Evolutionary conservation across 2,329 filamentous ascomycete genomes (phyloP).

Genomic region (Fusarium irregulare): DNA sequence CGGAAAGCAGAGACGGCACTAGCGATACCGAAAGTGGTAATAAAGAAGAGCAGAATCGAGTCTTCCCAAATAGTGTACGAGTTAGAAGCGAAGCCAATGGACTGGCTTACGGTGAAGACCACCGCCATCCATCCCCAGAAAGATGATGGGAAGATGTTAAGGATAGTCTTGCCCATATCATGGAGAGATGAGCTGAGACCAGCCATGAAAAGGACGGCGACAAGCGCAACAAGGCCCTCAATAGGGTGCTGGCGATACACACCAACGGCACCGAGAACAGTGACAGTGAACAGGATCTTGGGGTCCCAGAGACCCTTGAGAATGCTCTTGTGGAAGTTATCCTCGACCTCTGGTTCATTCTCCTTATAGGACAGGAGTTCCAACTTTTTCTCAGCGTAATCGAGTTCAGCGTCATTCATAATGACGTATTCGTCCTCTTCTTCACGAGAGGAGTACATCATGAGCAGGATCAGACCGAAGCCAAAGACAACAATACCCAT

Average conservation of each 20-base stretch:
- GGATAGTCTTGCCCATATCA: constrained; percentile 57
- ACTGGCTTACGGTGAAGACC: constrained; percentile 85
- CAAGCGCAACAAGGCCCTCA: constrained; percentile 55
- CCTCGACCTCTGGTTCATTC: constrained; percentile 56
- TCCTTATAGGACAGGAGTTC: constrained; percentile 59
- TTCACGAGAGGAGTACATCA: constrained; percentile 76
- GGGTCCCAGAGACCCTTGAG: constrained; percentile 53
- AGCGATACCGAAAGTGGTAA: constrained; percentile 86
- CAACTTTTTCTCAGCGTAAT: constrained; percentile 68
- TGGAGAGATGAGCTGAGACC: constrained; percentile 60
- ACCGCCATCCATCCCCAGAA: constrained; percentile 91
- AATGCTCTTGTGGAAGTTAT: constrained; percentile 49
- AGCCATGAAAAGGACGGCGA: constrained; percentile 50
- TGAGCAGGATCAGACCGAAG: constrained; percentile 73
- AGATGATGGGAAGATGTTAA: constrained; percentile 73
- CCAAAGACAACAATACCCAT: constrained; percentile 79
- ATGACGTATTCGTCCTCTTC: constrained; percentile 66
- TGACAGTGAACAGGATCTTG: constrained; percentile 50
- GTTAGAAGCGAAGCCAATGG: constrained; percentile 95
- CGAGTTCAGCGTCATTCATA: constrained; percentile 67
- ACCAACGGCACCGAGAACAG: constrained; percentile 45
- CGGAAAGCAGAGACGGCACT: constrained; percentile 80
- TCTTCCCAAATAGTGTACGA: constrained; percentile 99
- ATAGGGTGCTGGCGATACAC: constrained; percentile 50
- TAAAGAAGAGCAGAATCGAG: constrained; percentile 90